Conservation (phyloP, 2,329 filamentous ascomycete genomes). For the Colletotrichum endophyticum region DNA sequence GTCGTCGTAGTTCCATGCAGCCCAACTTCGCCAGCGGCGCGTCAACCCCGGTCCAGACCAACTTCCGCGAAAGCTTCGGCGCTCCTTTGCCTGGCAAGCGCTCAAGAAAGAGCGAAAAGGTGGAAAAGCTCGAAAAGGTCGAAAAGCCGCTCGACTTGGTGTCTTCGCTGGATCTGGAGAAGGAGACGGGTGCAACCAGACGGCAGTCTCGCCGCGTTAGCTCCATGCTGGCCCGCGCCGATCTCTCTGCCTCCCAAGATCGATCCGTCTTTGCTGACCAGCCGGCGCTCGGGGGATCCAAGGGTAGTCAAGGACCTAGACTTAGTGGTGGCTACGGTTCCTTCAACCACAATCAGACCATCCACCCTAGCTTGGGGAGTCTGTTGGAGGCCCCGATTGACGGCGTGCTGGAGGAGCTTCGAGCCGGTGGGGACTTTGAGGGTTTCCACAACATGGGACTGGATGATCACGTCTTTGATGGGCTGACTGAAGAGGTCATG, state of each 20-base stretch:
- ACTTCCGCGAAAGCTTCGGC: slow-evolving; percentile 79
- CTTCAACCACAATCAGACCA: slow-evolving; percentile 48
- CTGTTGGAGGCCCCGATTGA: slow-evolving; percentile 74
- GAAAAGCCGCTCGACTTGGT: slow-evolving; percentile 66
- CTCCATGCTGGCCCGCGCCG: slow-evolving; percentile 85
- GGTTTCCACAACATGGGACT: slow-evolving; percentile 75
- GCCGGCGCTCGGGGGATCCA: slow-evolving; percentile 49
- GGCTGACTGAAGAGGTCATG: slow-evolving; percentile 73
- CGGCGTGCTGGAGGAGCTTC: slow-evolving; percentile 70
- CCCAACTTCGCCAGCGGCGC: slow-evolving; percentile 74
- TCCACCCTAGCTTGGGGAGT: slow-evolving; percentile 61
- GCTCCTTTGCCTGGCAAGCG: slow-evolving; percentile 59
- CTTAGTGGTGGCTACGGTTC: slow-evolving; percentile 57
- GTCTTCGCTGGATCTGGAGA: slow-evolving; percentile 74
- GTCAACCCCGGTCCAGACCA: slow-evolving; percentile 76
- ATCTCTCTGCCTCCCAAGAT: slow-evolving; percentile 85
- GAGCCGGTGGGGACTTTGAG: slow-evolving; percentile 66
- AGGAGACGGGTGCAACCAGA: slow-evolving; percentile 56
- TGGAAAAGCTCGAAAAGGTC: slow-evolving; percentile 37
- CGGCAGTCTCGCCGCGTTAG: slow-evolving; percentile 81
- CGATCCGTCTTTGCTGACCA: slow-evolving; percentile 79
- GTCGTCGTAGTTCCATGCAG: slow-evolving; percentile 70
- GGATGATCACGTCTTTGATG: slow-evolving; percentile 74
- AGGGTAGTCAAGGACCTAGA: slow-evolving; percentile 69
- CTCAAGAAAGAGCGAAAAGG: slow-evolving; percentile 53